These are phyloP conservation scores for Bauhinia variegata DNA, from an alignment of 306 rosid genomes.

Conservation along the genomic window DNA sequence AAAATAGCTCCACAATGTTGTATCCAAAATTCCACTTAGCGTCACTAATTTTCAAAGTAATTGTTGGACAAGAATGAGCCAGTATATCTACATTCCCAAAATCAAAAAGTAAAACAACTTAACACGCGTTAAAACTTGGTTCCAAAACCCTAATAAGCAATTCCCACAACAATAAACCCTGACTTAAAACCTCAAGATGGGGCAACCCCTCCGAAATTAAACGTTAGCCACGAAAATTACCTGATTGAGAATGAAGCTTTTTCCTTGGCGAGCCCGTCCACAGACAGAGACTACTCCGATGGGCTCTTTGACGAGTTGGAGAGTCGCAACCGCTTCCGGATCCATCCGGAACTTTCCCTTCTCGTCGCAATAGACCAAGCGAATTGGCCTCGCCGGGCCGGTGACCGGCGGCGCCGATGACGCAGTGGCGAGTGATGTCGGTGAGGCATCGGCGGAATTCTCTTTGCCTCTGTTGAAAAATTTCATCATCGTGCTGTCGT, in stretches of 20 bases:
- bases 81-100: not conserved
- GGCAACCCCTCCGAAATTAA: not conserved
- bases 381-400: conserved; percentile 84
- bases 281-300: conserved; percentile 92
- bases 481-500: conserved; percentile 44
- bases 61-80: not conserved
- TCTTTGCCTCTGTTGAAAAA: conserved; percentile 51
- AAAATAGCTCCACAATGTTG: not conserved
- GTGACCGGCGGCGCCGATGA: conserved; percentile 55
- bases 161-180: conserved; percentile 13
- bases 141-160: conserved; percentile 15
- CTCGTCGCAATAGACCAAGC: conserved; percentile 82
- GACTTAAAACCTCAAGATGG: too few species aligned
- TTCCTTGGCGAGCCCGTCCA: conserved; percentile 96
- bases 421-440: conserved; percentile 35
- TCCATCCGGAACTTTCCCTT: conserved; percentile 91
- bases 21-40: not conserved
- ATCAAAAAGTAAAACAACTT: conserved; percentile 2
- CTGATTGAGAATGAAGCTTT: conserved; percentile 88
- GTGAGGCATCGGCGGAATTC: conserved; percentile 53
- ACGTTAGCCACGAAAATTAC: conserved; percentile 33
- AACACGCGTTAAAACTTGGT: not conserved
- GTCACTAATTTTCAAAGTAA: conserved; percentile 7
- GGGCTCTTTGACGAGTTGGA: conserved; percentile 92
- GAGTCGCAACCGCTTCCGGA: conserved; percentile 89